A percentile compares a stretch with the other conserved stretches of the same genome.
Conservation (phyloP, 2,329 filamentous ascomycete species). For the Colletotrichum spaethianum region DNA sequence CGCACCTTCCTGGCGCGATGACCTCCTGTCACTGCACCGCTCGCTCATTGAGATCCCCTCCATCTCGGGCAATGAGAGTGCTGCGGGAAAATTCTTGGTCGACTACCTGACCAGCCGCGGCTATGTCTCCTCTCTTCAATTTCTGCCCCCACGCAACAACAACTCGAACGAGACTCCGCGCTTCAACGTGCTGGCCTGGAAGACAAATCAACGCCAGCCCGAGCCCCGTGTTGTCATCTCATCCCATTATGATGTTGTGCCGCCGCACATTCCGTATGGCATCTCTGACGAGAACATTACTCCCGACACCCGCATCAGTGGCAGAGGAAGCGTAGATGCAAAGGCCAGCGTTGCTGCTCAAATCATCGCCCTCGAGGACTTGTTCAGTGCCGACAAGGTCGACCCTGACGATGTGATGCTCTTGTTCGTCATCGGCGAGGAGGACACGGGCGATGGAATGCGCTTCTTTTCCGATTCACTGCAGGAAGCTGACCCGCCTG, state of each 20-base stretch:
- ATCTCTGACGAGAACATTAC: conserved; percentile 63
- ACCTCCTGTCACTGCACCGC: conserved; percentile 80
- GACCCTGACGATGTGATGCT: conserved; percentile 68
- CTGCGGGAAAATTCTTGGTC: conserved; percentile 78
- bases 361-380: conserved; percentile 75
- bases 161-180: conserved; percentile 56
- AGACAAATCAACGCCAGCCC: conserved; percentile 58
- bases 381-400: conserved; percentile 61
- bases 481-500: conserved; percentile 50
- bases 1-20: conserved; percentile 57
- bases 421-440: conserved; percentile 85
- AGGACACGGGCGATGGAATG: conserved; percentile 88
- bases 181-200: conserved; percentile 85
- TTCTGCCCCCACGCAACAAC: conserved; percentile 52
- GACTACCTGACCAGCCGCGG: conserved; percentile 70
- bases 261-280: conserved; percentile 79
- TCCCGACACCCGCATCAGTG: conserved; percentile 70
- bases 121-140: conserved; percentile 61
- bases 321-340: conserved; percentile 82
- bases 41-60: conserved; percentile 82
- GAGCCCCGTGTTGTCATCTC: conserved; percentile 76
- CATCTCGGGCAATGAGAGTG: conserved; percentile 77
- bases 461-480: conserved; percentile 60
- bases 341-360: conserved; percentile 81
- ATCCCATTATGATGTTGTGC: conserved; percentile 87